Evolutionary conservation across 2,329 filamentous ascomycete genomes (phyloP).

Genomic region (Penicillium aurantiogriseum): DNA sequence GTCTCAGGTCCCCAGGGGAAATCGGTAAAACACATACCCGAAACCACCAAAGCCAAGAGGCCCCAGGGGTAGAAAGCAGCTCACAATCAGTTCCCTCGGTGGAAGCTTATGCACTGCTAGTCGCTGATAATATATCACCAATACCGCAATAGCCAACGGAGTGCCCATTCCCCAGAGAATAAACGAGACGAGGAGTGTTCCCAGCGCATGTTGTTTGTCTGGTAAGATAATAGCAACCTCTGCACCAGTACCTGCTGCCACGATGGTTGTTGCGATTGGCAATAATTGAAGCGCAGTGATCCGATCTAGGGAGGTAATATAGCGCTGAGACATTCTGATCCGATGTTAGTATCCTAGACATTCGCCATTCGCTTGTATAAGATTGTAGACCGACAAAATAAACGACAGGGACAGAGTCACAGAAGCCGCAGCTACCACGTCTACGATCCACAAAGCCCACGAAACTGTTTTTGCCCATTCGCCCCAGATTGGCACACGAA

Average conservation of each 20-base stretch:
- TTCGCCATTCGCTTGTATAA: background rate
- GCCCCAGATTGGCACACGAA: slow-evolving; percentile 52
- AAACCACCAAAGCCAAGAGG: slow-evolving; percentile 66
- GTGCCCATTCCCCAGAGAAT: slow-evolving; percentile 67
- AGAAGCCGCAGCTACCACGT: slow-evolving; percentile 45
- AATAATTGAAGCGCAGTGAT: slow-evolving; percentile 67
- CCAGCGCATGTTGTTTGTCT: slow-evolving; percentile 55
- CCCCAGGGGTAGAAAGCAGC: slow-evolving; percentile 65
- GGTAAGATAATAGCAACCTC: slow-evolving; percentile 61
- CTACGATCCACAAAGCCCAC: slow-evolving; percentile 53
- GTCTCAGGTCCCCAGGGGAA: slow-evolving; percentile 13
- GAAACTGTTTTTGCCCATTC: slow-evolving; percentile 49
- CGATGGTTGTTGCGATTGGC: slow-evolving; percentile 65
- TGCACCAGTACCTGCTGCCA: slow-evolving; percentile 64
- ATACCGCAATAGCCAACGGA: slow-evolving; percentile 59
- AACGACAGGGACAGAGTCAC: slow-evolving; percentile 51
- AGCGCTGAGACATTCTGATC: slow-evolving; percentile 36
- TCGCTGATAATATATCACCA: slow-evolving; percentile 69
- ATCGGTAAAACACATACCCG: slow-evolving; percentile 30
- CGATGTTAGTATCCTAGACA: slow-evolving; percentile 25
- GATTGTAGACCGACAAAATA: slow-evolving; percentile 49
- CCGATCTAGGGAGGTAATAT: slow-evolving; percentile 46
- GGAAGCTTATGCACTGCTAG: slow-evolving; percentile 66
- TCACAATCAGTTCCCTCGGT: slow-evolving; percentile 65
- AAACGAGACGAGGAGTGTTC: slow-evolving; percentile 64